Evolutionary conservation across 306 rosid genomes (phyloP), one percentile per base, ranked within the genome.

Genomic region (Acacia crassicarpa): DNA sequence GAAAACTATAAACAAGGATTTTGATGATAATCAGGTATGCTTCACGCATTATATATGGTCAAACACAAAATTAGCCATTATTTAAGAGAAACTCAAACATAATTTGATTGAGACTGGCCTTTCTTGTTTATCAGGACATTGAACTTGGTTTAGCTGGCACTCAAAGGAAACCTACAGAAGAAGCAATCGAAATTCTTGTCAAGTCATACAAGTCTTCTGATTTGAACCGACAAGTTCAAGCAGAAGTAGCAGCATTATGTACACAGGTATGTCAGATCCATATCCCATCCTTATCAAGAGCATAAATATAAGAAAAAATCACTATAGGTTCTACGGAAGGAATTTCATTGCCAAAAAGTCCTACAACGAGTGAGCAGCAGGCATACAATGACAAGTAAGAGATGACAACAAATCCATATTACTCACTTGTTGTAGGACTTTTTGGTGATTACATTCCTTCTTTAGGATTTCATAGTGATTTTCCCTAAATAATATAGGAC

Each of bases 1-100:
- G 45, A 89, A 89, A 78, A 93, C 93, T 41, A 88, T 91, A 79
- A 93, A 93, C 88, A 93, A 88, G 87, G 95, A 93, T 76, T 93
- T 93, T 22, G 65, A 58, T 58, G 65, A 58, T n/a, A 92, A 91
- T 73, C 82, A 56, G 81, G 97, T 63, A 17, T 63, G 22, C 69
- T 14, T 61, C 8, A 23, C 16, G 41, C 41, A 30, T n/a, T 63
- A 5, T 6, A 56, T 6, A 51, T 53, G 30, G 68, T 62, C 9
- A 62, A 62, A 27, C 20, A 13, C 27, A 7, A 25, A 25, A 62
- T 5, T 25, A 61, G 17, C 13, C 25, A 8, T 23, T 13, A 30
- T 63, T 10, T 33, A 7, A 51, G 14, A 22, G 9, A 66, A 66
- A 32, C 23, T 16, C 69, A 16, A n/a, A 16, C 4, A 8, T n/a